Percentiles rank a stretch among this genome's conserved stretches.
Conservation (phyloP, 2,329 filamentous ascomycete species). For the Lachnellula subtilissima region DNA sequence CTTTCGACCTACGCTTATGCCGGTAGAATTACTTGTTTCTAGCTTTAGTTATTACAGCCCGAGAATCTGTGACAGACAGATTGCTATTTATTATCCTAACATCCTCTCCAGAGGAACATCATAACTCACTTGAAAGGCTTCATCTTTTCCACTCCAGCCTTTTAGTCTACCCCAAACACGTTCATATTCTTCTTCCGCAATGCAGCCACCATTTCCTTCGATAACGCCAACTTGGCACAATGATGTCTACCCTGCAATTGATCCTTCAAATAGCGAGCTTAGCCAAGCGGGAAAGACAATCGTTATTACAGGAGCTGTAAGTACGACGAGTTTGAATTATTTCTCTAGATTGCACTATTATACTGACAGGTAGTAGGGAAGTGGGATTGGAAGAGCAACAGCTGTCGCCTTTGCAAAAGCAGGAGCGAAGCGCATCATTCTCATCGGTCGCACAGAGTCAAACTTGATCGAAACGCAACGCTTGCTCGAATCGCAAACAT, state of each 20-base stretch:
- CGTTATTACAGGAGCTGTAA: conserved; percentile 8
- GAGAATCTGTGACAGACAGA: no score
- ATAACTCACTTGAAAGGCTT: no score
- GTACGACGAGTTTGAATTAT: neutral
- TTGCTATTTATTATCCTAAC: no score
- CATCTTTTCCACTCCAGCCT: no score
- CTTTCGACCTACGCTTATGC: no score
- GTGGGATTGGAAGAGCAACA: conserved; percentile 18
- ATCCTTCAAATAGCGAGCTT: conserved; percentile 14
- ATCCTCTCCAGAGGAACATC: no score
- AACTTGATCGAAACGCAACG: conserved; percentile 12
- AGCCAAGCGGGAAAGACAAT: conserved; percentile 7
- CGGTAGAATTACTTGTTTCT: no score
- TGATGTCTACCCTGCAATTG: conserved; percentile 28
- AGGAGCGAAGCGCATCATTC: conserved; percentile 24
- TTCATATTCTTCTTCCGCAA: neutral
- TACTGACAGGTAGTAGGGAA: neutral
- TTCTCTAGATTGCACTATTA: no score
- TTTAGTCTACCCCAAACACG: no score
- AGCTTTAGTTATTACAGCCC: no score
- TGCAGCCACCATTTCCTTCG: conserved; percentile 5
- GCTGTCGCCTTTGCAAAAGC: conserved; percentile 19
- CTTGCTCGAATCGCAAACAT: neutral
- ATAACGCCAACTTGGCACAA: conserved; percentile 26
- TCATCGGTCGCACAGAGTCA: conserved; percentile 20